Base-by-base conservation (phyloP, 2,329 filamentous ascomycete species). In the Xylariaceae sp. region DNA sequence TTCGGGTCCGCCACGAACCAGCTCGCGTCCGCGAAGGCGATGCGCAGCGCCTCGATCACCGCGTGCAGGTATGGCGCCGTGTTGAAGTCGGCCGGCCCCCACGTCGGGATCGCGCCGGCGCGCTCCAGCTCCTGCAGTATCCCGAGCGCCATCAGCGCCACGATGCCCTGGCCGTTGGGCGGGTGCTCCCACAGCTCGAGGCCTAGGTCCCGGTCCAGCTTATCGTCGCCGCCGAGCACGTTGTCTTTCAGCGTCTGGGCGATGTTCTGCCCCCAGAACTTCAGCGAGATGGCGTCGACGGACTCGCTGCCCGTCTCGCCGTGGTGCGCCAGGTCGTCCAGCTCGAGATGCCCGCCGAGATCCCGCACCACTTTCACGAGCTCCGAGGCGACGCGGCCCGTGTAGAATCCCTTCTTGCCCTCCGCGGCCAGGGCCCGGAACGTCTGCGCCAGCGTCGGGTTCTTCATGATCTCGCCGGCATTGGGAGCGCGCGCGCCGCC, bases 181-280 rank as follows among this genome's bases (percentile, higher is more conserved):
- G 93, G 93, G 70, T 98, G 93, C 70, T 99, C 95, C 93, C 93
- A 98, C 0, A 99, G 78, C 69, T 96, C 87, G 42, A 97, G 82
- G 9, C 86, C 86, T 12, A 78, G 73, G 48, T 80, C 77, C 20
- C 71, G 66, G 55, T 70, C 65, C 67, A 77, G 44, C 7, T 68
- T 55, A 40, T 73, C 68, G 32, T 75, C 75, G 40, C 79, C 72
- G 7, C 78, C 75, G 50, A 75, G 51, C 7, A 68, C 54, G n/a
- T 55, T 56, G 20, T 65, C 63, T 45, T 62, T 54, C 26, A 66
- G 54, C 18, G 50, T 53, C 7, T 73, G 61, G 2, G 59, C 60
- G 0, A 77, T 71, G 2, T 77, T 77, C 66, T 91, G 89, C 7
- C 89, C 88, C 0, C 78, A 81, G 73, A 93, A 93, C 57, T 88